A percentile compares a stretch with the other conserved stretches of the same genome.
Conservation (phyloP, 305 asterid genomes). For the Fraxinus latifolia region DNA sequence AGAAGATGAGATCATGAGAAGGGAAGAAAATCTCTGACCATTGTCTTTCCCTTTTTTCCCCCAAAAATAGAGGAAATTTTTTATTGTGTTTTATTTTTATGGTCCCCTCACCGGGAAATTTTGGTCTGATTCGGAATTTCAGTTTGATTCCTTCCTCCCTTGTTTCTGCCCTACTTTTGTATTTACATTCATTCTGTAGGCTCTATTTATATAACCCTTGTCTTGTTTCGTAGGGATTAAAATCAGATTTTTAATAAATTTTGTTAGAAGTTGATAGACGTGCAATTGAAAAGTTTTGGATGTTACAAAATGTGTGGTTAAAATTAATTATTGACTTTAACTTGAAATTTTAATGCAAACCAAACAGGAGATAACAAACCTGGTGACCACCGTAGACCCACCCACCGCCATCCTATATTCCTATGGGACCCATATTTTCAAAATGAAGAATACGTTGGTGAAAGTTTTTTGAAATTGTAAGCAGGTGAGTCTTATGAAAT, state of each 20-base stretch:
- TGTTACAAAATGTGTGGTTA: no score
- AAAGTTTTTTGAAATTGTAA: no score
- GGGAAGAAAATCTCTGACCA: conserved; percentile 19
- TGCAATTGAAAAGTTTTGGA: no score
- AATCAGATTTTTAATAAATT: no score
- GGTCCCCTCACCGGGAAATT: not conserved
- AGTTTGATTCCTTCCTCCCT: not conserved
- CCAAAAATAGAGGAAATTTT: not conserved
- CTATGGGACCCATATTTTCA: not conserved
- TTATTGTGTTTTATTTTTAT: not conserved
- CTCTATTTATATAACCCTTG: no score
- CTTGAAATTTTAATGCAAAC: no score
- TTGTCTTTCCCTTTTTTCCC: not conserved
- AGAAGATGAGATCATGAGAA: not conserved
- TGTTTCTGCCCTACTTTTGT: conserved; percentile 31
- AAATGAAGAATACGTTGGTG: not conserved
- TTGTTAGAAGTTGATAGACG: no score
- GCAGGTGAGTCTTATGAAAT: not conserved
- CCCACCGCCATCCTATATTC: not conserved
- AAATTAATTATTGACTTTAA: no score
- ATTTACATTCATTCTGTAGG: conserved; percentile 35
- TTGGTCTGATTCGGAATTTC: conserved; percentile 9
- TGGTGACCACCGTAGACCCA: not conserved
- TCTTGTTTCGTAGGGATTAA: no score
- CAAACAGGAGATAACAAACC: not conserved